Percentiles rank a stretch among this genome's conserved stretches.
Conservation (phyloP, 441 rosid genomes). For the Raphanus hybrid region DNA sequence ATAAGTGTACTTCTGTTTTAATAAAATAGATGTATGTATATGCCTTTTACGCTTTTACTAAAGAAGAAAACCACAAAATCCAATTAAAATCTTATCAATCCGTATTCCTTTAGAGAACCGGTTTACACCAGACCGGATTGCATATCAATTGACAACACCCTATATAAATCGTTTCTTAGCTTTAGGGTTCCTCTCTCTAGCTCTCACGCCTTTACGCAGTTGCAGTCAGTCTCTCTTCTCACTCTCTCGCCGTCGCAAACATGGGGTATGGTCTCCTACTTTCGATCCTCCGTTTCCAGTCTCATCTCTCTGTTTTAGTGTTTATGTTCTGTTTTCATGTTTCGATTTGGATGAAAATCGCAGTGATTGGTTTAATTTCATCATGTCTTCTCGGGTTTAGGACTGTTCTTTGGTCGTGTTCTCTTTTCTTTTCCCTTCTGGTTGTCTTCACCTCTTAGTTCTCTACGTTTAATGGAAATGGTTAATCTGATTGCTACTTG, state of each 20-base stretch:
- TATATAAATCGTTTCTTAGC: not conserved
- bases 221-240: slow-evolving; percentile 20
- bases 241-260: slow-evolving; percentile 38
- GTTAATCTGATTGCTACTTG: too few relatives aligned
- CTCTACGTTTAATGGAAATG: not conserved
- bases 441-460: not conserved
- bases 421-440: not conserved
- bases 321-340: not conserved
- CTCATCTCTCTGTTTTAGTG: slow-evolving; percentile 3
- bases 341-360: not conserved
- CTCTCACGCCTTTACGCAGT: slow-evolving; percentile 7
- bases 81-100: not conserved
- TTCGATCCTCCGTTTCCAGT: not conserved
- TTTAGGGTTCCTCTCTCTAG: slow-evolving; percentile 29
- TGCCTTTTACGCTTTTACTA: too few relatives aligned
- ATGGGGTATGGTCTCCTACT: slow-evolving; percentile 37
- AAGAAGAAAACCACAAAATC: not conserved
- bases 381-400: slow-evolving; percentile 2
- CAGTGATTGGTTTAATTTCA: not conserved
- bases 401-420: not conserved
- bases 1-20: too few relatives aligned
- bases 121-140: not conserved
- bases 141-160: not conserved
- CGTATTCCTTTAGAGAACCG: not conserved
- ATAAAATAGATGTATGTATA: too few relatives aligned